Conservation (phyloP, 2,329 filamentous ascomycete species). For the Pseudogymnoascus sp. region DNA sequence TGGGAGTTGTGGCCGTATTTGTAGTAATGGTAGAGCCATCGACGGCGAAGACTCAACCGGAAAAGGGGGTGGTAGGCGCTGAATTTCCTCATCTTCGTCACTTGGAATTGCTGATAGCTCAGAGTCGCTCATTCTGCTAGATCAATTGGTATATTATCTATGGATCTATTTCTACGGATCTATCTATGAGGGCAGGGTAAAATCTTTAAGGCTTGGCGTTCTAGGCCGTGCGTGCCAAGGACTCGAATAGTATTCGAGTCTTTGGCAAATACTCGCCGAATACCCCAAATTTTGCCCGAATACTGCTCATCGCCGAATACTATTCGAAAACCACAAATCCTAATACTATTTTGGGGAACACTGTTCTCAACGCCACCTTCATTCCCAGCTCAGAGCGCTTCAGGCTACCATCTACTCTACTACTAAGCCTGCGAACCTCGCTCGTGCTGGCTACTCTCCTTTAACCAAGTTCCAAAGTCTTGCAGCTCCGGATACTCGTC, state of each 20-base stretch:
- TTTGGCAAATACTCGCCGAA: slow-evolving; percentile 29
- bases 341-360: neutral
- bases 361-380: neutral
- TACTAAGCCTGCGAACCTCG: neutral
- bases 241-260: slow-evolving; percentile 15
- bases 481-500: slow-evolving; percentile 36
- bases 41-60: no score
- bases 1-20: no score
- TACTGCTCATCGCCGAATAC: slow-evolving; percentile 19
- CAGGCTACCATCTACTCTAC: neutral
- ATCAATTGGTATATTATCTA: no score
- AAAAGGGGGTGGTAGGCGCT: no score
- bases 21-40: no score
- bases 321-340: slow-evolving; percentile 29
- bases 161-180: neutral
- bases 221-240: no score
- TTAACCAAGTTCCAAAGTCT: slow-evolving; percentile 40
- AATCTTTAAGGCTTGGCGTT: slow-evolving; percentile 14
- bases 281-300: slow-evolving; percentile 25
- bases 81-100: no score
- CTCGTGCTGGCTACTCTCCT: slow-evolving; percentile 27
- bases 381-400: neutral
- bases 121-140: no score
- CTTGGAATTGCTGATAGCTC: no score
- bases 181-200: neutral